These are phyloP conservation scores for Candida ficus DNA, from an alignment of 805 yeast species.

Conservation along the genomic window DNA sequence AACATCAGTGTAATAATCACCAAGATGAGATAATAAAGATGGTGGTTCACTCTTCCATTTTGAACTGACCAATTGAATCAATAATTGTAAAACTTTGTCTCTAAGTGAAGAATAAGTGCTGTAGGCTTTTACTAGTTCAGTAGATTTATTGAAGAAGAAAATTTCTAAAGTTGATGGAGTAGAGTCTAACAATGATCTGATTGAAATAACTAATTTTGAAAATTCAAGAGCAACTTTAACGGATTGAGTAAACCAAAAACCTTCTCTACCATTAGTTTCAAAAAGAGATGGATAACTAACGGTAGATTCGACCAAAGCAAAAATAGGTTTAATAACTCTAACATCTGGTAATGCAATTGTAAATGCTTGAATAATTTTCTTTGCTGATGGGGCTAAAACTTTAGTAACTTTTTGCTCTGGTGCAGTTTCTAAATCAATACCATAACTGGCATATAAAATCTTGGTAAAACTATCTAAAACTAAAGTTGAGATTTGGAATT, in stretches of 20 bases:
- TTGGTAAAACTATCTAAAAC: conserved; percentile 51
- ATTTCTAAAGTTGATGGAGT: conserved; percentile 64
- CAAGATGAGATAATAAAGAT: conserved; percentile 77
- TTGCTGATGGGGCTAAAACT: conserved; percentile 47
- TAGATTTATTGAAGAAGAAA: conserved; percentile 48
- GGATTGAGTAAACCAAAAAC: conserved; percentile 46
- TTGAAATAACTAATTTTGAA: conserved; percentile 48
- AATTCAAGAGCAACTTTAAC: conserved; percentile 48
- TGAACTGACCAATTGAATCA: conserved; percentile 53
- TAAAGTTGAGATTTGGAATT: conserved; percentile 53
- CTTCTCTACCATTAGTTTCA: conserved; percentile 39
- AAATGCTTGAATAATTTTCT: conserved; percentile 49
- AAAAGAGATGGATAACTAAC: conserved; percentile 31
- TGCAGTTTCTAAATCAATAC: conserved; percentile 38
- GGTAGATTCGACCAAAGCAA: conserved; percentile 44
- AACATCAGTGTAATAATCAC: conserved; percentile 53
- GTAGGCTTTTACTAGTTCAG: conserved; percentile 54
- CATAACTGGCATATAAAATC: conserved; percentile 49
- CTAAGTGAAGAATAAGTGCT: conserved; percentile 44
- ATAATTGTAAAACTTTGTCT: conserved; percentile 44
- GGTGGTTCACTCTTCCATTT: conserved; percentile 60
- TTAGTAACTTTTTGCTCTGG: conserved; percentile 40
- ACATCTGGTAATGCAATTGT: conserved; percentile 45
- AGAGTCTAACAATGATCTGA: conserved; percentile 45
- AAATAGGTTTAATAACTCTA: conserved; percentile 51